Evolutionary conservation across 768 basidiomycete species (phyloP), one percentile per base, ranked within the genome.

Genomic region (Daedalea quercina): DNA sequence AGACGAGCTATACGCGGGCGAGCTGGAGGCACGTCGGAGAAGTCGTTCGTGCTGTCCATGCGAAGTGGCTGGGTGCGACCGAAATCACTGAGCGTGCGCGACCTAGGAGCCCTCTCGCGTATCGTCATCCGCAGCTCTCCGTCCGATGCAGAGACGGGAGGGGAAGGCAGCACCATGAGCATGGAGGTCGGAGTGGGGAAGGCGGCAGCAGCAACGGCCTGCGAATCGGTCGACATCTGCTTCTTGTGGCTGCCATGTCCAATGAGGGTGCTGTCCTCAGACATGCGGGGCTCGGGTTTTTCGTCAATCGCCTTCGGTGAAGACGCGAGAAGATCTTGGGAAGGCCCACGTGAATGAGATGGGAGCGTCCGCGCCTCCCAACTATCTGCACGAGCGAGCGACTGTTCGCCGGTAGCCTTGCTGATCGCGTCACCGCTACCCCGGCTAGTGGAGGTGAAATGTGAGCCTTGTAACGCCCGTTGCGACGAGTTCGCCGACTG

Each of bases 131-230:
- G n/a, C 33, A 40, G 46, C 11, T 28, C n/a, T 9, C 9, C 13
- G 11, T 13, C 44, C 3, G 23, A 11, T 7, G 19, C 13, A 7
- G 25, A 23, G 13, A 22, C 25, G 13, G 46, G 46, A 8, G 28
- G 26, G 46, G 26, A 20, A 3, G 31, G 46, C 13, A n/a, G 46
- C 7, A 17, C n/a, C 37, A 19, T 43, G 40, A 42, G 15, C 25
- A 56, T 45, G 1, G 59, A 60, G 19, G 50, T 31, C 17, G 59
- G 59, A 34, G 59, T 60, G 3, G 59, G 59, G 25, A 60, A 53
- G 3, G 56, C 52, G 23, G 41, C 40, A 7, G 22, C 50, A 6
- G 48, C 40, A 7, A 20, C 50, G 11, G 48, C 48, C 40, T 23
- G 33, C 2, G 51, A 20, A 26, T 31, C 46, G 31, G 19, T 12